phyloP scores from a whole-genome alignment of 164 flowering plant genomes.

The Nelumbo lutea region DNA sequence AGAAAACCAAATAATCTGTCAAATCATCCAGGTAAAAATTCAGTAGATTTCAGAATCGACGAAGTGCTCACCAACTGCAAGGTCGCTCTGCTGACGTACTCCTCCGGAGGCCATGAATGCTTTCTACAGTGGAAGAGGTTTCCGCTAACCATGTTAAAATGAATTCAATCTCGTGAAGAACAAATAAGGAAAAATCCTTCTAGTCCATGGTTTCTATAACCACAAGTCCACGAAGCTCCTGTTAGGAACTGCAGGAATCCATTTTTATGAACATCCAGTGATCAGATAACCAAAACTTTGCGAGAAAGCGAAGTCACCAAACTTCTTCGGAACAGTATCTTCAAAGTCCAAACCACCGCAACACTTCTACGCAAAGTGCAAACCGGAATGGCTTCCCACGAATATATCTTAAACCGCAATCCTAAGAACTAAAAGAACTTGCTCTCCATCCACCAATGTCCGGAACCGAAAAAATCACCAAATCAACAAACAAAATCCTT shows the following conservation, averaged over 20 bases:
- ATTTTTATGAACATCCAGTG: no score
- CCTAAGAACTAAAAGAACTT: background rate
- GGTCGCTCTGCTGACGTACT: constrained; percentile 56
- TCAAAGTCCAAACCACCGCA: background rate
- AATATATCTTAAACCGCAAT: background rate
- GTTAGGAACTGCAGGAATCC: no score
- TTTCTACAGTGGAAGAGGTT: constrained; percentile 58
- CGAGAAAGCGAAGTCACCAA: background rate
- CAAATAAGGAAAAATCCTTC: background rate
- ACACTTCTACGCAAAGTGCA: background rate
- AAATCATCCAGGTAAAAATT: background rate
- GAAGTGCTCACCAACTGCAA: constrained; percentile 56
- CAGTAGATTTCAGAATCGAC: background rate
- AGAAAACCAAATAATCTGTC: background rate
- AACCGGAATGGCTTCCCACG: background rate
- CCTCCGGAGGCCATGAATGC: constrained; percentile 90
- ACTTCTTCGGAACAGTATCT: background rate
- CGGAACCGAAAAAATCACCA: no score
- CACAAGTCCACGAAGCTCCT: background rate
- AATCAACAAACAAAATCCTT: no score
- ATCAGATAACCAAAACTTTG: background rate
- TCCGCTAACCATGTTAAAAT: constrained; percentile 53
- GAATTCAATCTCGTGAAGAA: background rate
- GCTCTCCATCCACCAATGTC: no score
- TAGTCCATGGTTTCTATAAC: background rate